Evolutionary conservation across 495 filamentous ascomycete genomes (phyloP).

Genomic region (Penicillium manginii): DNA sequence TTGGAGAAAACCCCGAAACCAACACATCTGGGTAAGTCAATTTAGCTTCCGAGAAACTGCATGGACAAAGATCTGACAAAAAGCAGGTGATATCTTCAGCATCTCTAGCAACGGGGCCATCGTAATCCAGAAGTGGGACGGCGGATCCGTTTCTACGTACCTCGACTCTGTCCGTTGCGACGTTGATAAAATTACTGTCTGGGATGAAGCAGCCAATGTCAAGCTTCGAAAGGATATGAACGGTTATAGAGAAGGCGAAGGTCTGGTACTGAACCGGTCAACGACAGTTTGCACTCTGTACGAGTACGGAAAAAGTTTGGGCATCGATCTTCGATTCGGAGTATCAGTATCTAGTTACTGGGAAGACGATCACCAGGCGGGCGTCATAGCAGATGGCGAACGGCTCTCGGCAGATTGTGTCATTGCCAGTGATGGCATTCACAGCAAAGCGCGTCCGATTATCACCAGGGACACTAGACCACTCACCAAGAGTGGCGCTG

Average conservation of each 20-base stretch:
- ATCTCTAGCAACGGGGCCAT: conserved; percentile 27
- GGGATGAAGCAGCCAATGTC: neutral
- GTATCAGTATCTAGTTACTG: conserved; percentile 15
- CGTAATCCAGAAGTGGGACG: conserved; percentile 42
- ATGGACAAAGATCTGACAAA: neutral
- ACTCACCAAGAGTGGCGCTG: conserved; percentile 1
- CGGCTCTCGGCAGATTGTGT: conserved; percentile 18
- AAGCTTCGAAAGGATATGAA: neutral
- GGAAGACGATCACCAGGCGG: conserved; percentile 16
- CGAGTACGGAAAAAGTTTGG: conserved; percentile 4
- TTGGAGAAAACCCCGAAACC: conserved; percentile 59
- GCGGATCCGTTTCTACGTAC: conserved; percentile 46
- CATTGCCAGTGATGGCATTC: conserved; percentile 48
- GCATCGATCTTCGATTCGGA: conserved; percentile 17
- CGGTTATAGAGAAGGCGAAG: neutral
- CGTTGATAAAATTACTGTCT: neutral
- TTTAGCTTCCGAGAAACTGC: neutral
- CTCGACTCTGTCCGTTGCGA: conserved; percentile 2
- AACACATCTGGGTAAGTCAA: conserved; percentile 29
- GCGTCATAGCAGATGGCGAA: conserved; percentile 10
- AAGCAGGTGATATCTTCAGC: conserved; percentile 60
- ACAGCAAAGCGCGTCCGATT: conserved; percentile 23
- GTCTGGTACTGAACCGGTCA: neutral
- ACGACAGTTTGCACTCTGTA: neutral
- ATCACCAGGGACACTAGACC: conserved; percentile 35